These are phyloP conservation scores for Psidium friedrichsthalianum DNA, from an alignment of 345 rosid species.

Conservation along the genomic window DNA sequence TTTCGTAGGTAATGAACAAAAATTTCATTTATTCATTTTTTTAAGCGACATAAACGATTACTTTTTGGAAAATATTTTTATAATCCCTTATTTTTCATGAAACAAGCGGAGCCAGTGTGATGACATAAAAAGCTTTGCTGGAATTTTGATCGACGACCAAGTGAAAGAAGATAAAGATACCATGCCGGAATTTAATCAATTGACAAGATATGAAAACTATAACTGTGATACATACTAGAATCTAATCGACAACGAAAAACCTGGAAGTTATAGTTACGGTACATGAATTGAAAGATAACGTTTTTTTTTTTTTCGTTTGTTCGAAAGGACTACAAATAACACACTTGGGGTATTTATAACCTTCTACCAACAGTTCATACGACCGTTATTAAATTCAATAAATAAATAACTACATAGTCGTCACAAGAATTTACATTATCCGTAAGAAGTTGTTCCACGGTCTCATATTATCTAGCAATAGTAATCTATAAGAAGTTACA, in stretches of 20 bases:
- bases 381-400: not conserved
- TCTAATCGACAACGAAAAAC: not conserved
- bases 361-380: not conserved
- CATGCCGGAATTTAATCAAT: not conserved
- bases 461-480: not conserved
- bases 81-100: too few species aligned
- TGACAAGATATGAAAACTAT: not conserved
- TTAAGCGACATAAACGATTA: too few species aligned
- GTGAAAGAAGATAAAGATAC: not conserved
- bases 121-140: not conserved
- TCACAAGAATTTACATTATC: not conserved
- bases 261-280: not conserved
- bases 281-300: not conserved
- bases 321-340: not conserved
- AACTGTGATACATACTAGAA: not conserved
- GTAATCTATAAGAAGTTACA: not conserved
- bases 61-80: too few species aligned
- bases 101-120: too few species aligned
- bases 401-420: not conserved
- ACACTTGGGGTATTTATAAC: not conserved
- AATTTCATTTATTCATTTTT: too few species aligned
- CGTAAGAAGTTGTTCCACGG: not conserved
- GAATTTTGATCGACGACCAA: not conserved
- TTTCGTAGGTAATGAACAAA: too few species aligned
- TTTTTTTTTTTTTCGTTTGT: not conserved